phyloP scores from a whole-genome alignment of 1,139 yeast species.

The Zygoascus sp. region DNA sequence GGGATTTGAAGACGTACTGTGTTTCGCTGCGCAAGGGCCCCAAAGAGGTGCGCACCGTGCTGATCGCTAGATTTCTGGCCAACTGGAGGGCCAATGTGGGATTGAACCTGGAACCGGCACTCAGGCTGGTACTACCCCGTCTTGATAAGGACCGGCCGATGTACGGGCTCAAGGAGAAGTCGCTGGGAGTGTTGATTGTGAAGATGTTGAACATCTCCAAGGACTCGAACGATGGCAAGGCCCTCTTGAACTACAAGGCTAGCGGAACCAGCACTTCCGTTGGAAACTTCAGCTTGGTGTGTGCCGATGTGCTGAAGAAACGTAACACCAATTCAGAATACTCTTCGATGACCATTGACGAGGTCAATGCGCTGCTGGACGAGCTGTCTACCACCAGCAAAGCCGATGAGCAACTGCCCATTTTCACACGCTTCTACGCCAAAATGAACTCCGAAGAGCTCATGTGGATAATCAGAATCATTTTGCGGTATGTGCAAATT shows the following conservation, averaged over 20 bases:
- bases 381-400: conserved; percentile 32
- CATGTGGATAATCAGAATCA: conserved; percentile 62
- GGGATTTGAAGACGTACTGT: conserved; percentile 20
- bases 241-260: conserved; percentile 46
- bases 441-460: conserved; percentile 60
- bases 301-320: conserved; percentile 37
- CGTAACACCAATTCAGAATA: conserved; percentile 38
- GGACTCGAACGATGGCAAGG: conserved; percentile 46
- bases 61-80: conserved; percentile 46
- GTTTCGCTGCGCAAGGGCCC: conserved; percentile 24
- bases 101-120: conserved; percentile 61
- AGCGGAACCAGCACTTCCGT: conserved; percentile 30
- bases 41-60: conserved; percentile 32
- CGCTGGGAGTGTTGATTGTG: conserved; percentile 44
- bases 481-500: conserved; percentile 45
- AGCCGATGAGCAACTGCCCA: conserved; percentile 31
- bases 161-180: conserved; percentile 39
- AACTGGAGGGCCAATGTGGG: conserved; percentile 68
- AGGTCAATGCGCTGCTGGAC: conserved; percentile 57
- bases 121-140: conserved; percentile 45
- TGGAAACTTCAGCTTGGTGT: conserved; percentile 40
- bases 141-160: conserved; percentile 36
- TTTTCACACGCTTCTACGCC: conserved; percentile 50
- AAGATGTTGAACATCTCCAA: conserved; percentile 47
- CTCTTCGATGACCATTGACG: conserved; percentile 45